Evolutionary conservation across 768 basidiomycete species (phyloP).

Genomic region (Boletellus sp.): DNA sequence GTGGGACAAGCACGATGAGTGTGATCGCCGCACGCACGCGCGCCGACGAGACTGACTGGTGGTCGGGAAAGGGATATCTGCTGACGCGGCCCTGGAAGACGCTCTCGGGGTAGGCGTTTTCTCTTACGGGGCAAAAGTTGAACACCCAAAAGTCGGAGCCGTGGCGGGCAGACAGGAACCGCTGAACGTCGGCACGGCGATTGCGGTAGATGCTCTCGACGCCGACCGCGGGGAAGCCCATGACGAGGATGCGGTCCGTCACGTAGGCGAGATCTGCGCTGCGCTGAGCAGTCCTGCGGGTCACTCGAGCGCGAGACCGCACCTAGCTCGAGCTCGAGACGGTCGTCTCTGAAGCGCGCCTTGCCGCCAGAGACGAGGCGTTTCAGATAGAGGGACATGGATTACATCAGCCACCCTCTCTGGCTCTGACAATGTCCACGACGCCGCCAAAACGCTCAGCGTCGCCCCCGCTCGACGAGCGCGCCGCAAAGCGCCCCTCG

Average conservation of each 20-base stretch:
- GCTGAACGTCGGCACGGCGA: slow-evolving; percentile 66
- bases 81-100: slow-evolving; percentile 74
- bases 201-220: slow-evolving; percentile 81
- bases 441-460: slow-evolving; percentile 50
- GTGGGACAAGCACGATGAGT: background rate
- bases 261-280: slow-evolving; percentile 58
- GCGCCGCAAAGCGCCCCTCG: slow-evolving; percentile 52
- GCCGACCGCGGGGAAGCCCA: slow-evolving; percentile 83
- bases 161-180: slow-evolving; percentile 71
- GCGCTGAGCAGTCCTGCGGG: slow-evolving; percentile 4
- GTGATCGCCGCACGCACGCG: slow-evolving; percentile 6
- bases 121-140: slow-evolving; percentile 80
- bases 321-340: slow-evolving; percentile 70
- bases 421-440: slow-evolving; percentile 10
- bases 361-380: slow-evolving; percentile 81
- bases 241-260: slow-evolving; percentile 70
- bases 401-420: slow-evolving; percentile 17
- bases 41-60: slow-evolving; percentile 76
- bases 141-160: slow-evolving; percentile 81
- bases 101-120: slow-evolving; percentile 72
- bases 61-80: slow-evolving; percentile 87
- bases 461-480: slow-evolving; percentile 48
- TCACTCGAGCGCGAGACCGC: slow-evolving; percentile 17
- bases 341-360: slow-evolving; percentile 67
- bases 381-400: slow-evolving; percentile 64